These are phyloP conservation scores for Boechera divaricarpa DNA, from an alignment of 345 rosid species.

Conservation along the genomic window DNA sequence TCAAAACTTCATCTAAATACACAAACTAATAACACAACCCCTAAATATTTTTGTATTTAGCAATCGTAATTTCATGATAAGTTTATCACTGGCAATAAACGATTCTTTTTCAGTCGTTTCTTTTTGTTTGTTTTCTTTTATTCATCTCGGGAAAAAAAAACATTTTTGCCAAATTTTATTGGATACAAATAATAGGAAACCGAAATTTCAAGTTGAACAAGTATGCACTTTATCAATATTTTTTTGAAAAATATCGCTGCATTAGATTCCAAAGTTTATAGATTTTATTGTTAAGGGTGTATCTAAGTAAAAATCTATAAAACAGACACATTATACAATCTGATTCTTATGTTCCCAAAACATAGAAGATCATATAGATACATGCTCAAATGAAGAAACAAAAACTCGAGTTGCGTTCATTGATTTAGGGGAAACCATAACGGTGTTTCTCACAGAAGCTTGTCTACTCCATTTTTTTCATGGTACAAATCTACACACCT, in stretches of 20 bases:
- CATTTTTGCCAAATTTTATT: too few species aligned
- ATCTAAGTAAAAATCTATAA: neutral
- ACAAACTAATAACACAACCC: too few species aligned
- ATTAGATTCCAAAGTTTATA: neutral
- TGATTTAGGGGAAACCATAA: constrained; percentile 23
- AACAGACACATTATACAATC: neutral
- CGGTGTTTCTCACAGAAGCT: constrained; percentile 16
- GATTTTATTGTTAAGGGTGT: neutral
- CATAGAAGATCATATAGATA: constrained; percentile 10
- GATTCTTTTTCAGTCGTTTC: too few species aligned
- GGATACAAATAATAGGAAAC: too few species aligned
- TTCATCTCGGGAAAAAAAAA: too few species aligned
- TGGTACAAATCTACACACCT: constrained; percentile 44
- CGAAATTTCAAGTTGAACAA: neutral
- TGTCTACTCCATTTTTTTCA: constrained; percentile 29
- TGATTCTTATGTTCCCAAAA: neutral
- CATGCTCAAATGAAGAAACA: constrained; percentile 18
- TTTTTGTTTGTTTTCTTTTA: too few species aligned
- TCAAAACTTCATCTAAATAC: too few species aligned
- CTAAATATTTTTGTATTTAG: neutral
- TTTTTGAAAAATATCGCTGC: neutral
- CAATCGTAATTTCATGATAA: too few species aligned
- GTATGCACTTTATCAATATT: too few species aligned
- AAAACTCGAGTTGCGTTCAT: constrained; percentile 15
- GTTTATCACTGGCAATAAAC: too few species aligned